Evolutionary conservation across 2,329 filamentous ascomycete species (phyloP).

Genomic region (Fusarium longipes): DNA sequence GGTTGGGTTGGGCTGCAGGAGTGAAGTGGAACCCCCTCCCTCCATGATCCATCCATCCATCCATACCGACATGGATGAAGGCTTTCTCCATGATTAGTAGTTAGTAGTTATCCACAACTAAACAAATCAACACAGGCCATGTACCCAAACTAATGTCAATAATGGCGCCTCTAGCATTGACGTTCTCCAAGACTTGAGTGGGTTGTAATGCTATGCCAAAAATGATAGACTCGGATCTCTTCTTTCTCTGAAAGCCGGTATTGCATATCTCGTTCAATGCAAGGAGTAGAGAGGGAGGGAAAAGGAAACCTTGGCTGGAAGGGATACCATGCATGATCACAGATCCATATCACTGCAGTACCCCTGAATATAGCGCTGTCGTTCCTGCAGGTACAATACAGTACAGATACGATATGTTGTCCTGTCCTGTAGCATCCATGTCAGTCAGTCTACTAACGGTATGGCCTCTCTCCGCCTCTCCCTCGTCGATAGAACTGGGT

Average conservation of each 20-base stretch:
- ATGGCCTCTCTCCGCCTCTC: neutral
- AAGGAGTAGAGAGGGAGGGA: conserved; percentile 30
- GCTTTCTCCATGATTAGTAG: neutral
- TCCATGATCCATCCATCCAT: neutral
- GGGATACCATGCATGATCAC: conserved; percentile 31
- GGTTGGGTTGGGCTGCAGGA: conserved; percentile 41
- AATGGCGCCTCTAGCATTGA: conserved; percentile 18
- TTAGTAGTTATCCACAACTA: conserved; percentile 12
- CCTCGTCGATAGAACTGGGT: neutral
- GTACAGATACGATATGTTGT: neutral
- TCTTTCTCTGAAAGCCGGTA: neutral
- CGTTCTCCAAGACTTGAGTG: conserved; percentile 7
- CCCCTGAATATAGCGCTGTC: conserved; percentile 44
- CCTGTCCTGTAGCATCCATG: neutral
- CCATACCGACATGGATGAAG: neutral
- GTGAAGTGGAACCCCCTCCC: conserved; percentile 34
- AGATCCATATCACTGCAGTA: conserved; percentile 33
- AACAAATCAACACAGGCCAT: conserved; percentile 15
- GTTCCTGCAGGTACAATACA: conserved; percentile 49
- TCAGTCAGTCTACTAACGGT: neutral
- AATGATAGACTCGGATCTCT: neutral
- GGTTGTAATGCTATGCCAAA: neutral
- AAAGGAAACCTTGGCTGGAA: conserved; percentile 23
- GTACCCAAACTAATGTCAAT: conserved; percentile 21
- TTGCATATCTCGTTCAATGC: conserved; percentile 28